Conservation (phyloP, 371 early-diverging fungal species). For the Mucor irregularis region DNA sequence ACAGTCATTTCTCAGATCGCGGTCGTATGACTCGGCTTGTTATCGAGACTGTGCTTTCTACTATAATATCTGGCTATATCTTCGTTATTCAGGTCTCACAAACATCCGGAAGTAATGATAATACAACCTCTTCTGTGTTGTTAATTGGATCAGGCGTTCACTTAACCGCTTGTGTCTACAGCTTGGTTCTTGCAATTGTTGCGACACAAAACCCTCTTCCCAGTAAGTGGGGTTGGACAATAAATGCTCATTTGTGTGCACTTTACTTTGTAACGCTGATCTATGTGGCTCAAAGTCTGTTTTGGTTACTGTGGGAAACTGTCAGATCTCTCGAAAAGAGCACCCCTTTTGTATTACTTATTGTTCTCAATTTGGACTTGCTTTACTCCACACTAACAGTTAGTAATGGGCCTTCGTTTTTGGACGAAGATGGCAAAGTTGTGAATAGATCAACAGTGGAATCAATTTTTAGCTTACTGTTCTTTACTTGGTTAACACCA, state of each 20-base stretch:
- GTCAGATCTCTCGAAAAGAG: no score
- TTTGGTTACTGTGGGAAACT: no score
- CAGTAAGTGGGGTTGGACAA: constrained; percentile 36
- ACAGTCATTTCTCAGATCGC: no score
- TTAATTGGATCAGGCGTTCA: no score
- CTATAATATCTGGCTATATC: no score
- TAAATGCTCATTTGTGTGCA: constrained; percentile 35
- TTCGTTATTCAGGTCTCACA: no score
- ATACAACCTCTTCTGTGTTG: no score
- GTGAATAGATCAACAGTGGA: constrained; percentile 4
- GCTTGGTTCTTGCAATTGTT: constrained; percentile 32
- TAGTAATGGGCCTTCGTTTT: constrained; percentile 24
- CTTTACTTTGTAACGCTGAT: constrained; percentile 21
- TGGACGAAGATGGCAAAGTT: constrained; percentile 8
- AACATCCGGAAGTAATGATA: no score
- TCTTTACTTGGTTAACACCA: constrained; percentile 20
- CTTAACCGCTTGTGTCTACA: constrained; percentile 11
- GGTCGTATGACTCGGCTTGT: no score
- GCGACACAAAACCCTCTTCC: constrained; percentile 30
- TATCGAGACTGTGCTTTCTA: no score
- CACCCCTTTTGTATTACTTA: constrained; percentile 9
- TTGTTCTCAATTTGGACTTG: constrained; percentile 16
- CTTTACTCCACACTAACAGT: constrained; percentile 18
- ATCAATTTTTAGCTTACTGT: constrained; percentile 26
- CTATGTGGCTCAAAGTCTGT: constrained; percentile 13